Evolutionary conservation across 2,329 filamentous ascomycete genomes (phyloP).

Genomic region (Ascochyta koolunga): DNA sequence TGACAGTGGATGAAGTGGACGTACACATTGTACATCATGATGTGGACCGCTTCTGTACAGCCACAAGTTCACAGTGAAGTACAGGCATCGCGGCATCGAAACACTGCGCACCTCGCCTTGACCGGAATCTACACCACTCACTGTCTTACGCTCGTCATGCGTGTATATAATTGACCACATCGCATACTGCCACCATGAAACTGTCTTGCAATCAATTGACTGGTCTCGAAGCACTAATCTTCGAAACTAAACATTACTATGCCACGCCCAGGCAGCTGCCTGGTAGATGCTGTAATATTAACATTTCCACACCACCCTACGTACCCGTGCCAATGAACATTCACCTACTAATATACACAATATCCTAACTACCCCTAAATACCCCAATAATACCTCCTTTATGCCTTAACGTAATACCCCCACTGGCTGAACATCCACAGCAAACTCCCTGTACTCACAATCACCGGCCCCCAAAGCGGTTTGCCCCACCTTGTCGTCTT

Average conservation of each 20-base stretch:
- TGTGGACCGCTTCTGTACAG: background rate
- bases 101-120: background rate
- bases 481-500: constrained; percentile 72
- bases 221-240: no score
- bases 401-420: constrained; percentile 65
- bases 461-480: constrained; percentile 64
- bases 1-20: background rate
- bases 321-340: background rate
- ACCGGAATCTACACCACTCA: background rate
- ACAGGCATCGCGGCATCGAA: background rate
- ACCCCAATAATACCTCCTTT: background rate
- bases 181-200: background rate
- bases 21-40: background rate
- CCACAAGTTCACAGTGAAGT: background rate
- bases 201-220: no score
- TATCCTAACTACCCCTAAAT: background rate
- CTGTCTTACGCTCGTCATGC: background rate
- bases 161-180: background rate
- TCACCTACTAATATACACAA: background rate
- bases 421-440: constrained; percentile 72
- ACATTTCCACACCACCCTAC: background rate
- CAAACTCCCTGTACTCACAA: constrained; percentile 61
- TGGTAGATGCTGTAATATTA: no score
- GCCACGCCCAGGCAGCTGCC: background rate
- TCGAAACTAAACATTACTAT: background rate